phyloP scores from a whole-genome alignment of 2,329 filamentous ascomycete genomes.

The Fusarium tupiense region DNA sequence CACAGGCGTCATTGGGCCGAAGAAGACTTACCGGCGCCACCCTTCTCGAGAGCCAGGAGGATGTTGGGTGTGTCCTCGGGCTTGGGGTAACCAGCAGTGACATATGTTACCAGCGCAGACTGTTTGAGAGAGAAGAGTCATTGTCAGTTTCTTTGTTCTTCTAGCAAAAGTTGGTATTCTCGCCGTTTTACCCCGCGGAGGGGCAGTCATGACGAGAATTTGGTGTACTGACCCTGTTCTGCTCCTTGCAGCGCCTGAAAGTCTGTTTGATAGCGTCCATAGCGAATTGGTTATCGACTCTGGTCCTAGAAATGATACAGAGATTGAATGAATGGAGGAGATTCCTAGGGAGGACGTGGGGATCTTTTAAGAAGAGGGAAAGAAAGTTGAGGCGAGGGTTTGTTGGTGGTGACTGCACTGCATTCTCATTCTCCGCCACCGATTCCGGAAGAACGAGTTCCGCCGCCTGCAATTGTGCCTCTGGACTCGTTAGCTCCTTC shows the following conservation, averaged over 20 bases:
- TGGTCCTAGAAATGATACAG: conserved; percentile 1
- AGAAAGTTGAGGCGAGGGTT: conserved; percentile 6
- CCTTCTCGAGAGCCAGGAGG: conserved; percentile 88
- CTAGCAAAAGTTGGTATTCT: neutral
- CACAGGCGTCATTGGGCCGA: neutral
- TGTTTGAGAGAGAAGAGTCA: conserved; percentile 49
- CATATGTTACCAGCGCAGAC: conserved; percentile 92
- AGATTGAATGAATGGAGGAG: neutral
- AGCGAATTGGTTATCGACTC: conserved; percentile 34
- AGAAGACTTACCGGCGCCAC: conserved; percentile 78
- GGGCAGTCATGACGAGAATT: conserved; percentile 33
- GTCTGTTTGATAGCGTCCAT: conserved; percentile 69
- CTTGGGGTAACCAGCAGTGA: conserved; percentile 91
- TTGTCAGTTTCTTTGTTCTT: conserved; percentile 33
- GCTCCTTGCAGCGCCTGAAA: conserved; percentile 68
- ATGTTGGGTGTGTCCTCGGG: conserved; percentile 85
- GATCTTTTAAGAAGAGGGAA: conserved; percentile 24
- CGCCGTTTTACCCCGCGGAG: conserved; percentile 42
- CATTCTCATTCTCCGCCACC: conserved; percentile 37
- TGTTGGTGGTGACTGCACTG: conserved; percentile 23
- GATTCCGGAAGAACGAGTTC: conserved; percentile 45
- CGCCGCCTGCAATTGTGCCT: conserved; percentile 36
- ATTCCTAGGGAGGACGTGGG: conserved; percentile 8
- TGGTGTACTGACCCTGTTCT: conserved; percentile 61
- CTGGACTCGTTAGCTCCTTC: conserved; percentile 34